These are phyloP conservation scores for Erodium maritimum DNA, from an alignment of 345 rosid genomes.

Conservation along the genomic window DNA sequence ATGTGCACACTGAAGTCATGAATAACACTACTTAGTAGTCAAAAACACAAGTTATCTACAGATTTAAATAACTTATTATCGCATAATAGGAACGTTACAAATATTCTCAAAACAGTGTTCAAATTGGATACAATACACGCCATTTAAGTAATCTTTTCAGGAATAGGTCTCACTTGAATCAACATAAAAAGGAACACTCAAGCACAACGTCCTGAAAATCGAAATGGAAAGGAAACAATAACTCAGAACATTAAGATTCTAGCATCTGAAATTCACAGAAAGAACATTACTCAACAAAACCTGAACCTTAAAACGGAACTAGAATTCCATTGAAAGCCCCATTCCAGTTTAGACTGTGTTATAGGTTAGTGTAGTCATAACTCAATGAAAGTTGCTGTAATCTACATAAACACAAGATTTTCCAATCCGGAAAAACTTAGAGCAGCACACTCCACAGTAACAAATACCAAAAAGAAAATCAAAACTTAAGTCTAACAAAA, in stretches of 20 bases:
- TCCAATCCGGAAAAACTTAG: neutral
- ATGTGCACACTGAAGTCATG: slow-evolving; percentile 73
- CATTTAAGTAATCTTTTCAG: neutral
- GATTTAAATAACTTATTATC: neutral
- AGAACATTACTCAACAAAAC: neutral
- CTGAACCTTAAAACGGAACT: neutral
- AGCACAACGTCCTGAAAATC: neutral
- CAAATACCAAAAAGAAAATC: neutral
- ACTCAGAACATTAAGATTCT: neutral
- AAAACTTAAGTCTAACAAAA: neutral
- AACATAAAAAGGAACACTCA: no score
- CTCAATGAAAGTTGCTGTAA: neutral
- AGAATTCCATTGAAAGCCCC: neutral
- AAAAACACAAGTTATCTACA: neutral
- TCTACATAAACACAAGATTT: neutral
- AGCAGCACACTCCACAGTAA: neutral
- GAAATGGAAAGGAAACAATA: no score
- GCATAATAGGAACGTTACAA: neutral
- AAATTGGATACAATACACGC: neutral
- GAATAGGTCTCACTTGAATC: no score
- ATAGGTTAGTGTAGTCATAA: neutral
- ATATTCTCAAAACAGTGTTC: neutral
- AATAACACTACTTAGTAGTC: neutral
- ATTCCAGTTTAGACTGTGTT: neutral
- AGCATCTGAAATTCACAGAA: neutral